Percentiles rank a stretch among this genome's conserved stretches.
These are phyloP conservation scores for Triticum dicoccoides DNA, from an alignment of 176 grass and related monocot genomes.

Conservation along the genomic window DNA sequence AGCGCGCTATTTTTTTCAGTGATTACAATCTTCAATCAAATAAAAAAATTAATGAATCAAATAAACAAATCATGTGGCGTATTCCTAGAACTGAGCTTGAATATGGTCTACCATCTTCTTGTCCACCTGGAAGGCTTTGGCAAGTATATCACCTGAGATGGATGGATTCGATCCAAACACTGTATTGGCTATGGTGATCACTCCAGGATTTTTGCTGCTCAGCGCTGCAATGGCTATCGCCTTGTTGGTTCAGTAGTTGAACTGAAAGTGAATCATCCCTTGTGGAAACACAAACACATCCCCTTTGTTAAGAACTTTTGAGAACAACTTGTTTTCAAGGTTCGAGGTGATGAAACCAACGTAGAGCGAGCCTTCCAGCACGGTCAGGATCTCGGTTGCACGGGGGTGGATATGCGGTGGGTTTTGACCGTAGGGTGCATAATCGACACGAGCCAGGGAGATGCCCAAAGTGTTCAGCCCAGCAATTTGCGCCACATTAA, in stretches of 20 bases:
- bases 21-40: too few relatives aligned
- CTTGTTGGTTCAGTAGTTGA: neutral
- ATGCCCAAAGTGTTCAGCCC: neutral
- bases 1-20: too few relatives aligned
- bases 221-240: neutral
- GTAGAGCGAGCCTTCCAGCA: neutral
- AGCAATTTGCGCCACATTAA: neutral
- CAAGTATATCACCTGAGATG: neutral
- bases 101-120: neutral
- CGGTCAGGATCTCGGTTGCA: neutral
- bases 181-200: neutral
- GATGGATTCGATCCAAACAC: neutral
- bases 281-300: slow-evolving; percentile 3
- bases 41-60: too few relatives aligned
- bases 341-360: neutral
- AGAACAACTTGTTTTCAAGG: neutral
- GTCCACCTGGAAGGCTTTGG: slow-evolving; percentile 6
- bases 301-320: neutral
- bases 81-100: neutral
- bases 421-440: neutral
- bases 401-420: slow-evolving; percentile 3
- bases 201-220: neutral
- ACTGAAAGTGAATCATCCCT: neutral
- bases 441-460: neutral
- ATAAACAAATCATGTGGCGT: too few relatives aligned